Evolutionary conservation across 768 basidiomycete species (phyloP), one percentile per base, ranked within the genome.

Genomic region (Tephrocybe rancida): DNA sequence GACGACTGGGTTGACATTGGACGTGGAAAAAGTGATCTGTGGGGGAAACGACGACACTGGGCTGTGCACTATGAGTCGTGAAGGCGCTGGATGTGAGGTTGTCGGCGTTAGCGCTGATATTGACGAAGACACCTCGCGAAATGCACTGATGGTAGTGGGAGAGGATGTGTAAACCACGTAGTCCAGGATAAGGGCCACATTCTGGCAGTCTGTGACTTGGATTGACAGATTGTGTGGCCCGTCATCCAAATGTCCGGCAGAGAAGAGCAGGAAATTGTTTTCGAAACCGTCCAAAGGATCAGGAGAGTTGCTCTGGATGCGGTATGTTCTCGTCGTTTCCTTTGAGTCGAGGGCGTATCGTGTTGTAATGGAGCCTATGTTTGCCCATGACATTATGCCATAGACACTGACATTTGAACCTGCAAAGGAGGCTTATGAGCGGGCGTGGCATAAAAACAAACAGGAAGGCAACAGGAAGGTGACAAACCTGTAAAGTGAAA

Each of bases 401-500:
- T 43, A 43, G 25, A 43, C 8, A 10, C 22, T n/a, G 22, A 43
- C 13, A 22, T 10, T 43, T 8, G 42, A 25, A 10, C 42, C 42
- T 43, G 19, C 9, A 26, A 13, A n/a, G 3, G 29, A 14, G 16
- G 35, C 9, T 9, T 9, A 18, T 7, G 7, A 10, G 29, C 18
- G 18, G 5, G 2, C 21, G 4, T 24, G 24, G 13, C 43, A 25
- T n/a, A 25, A 32, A n/a, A 24, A 19, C 16, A 22, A 13, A 4
- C 26, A 14, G 5, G 26, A 25, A 37, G 35, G 35, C 21, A 24
- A 2, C 10, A 22, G 14, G 29, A 16, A n/a, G n/a, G n/a, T n/a
- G n/a, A 52, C 24, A 7, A 18, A 53, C 52, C 52, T 14, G 30
- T 47, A 16, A 54, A 54, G 3, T 24, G 27, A 2, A 48, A 47